These are phyloP conservation scores for Morella rubra DNA, from an alignment of 306 rosid species.

Conservation along the genomic window DNA sequence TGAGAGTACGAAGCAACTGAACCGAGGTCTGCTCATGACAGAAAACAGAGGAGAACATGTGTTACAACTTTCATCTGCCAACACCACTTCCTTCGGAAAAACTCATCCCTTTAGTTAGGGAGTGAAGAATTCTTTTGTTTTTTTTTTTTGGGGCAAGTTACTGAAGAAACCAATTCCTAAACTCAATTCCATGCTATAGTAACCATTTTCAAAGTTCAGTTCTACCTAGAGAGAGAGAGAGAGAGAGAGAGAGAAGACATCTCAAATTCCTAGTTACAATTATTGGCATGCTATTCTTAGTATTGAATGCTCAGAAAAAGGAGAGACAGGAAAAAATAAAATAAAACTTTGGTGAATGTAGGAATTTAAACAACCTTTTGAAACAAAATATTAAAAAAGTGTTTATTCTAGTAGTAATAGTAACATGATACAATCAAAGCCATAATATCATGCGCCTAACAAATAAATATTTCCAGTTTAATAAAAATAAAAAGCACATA, in stretches of 20 bases:
- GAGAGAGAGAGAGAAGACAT: not conserved
- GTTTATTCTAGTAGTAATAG: no score
- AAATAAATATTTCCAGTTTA: no score
- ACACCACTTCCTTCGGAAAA: constrained; percentile 1
- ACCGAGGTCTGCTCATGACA: constrained; percentile 45
- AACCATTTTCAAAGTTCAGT: not conserved
- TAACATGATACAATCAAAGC: no score
- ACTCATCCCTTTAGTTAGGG: no score
- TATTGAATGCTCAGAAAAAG: no score
- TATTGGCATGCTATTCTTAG: not conserved
- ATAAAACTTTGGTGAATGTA: not conserved
- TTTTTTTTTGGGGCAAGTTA: no score
- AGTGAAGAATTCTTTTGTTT: no score
- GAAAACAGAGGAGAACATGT: constrained; percentile 8
- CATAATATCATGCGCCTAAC: no score
- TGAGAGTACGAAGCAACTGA: constrained; percentile 51
- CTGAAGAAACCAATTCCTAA: not conserved
- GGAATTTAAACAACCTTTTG: not conserved
- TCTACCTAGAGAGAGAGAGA: not conserved
- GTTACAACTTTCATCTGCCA: constrained; percentile 16
- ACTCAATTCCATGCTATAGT: not conserved
- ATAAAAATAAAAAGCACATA: no score
- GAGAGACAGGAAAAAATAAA: not conserved
- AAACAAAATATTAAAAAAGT: not conserved
- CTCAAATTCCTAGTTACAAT: not conserved